Conservation (phyloP, 208 protist genomes). For the Wallacemonas sp. region DNA sequence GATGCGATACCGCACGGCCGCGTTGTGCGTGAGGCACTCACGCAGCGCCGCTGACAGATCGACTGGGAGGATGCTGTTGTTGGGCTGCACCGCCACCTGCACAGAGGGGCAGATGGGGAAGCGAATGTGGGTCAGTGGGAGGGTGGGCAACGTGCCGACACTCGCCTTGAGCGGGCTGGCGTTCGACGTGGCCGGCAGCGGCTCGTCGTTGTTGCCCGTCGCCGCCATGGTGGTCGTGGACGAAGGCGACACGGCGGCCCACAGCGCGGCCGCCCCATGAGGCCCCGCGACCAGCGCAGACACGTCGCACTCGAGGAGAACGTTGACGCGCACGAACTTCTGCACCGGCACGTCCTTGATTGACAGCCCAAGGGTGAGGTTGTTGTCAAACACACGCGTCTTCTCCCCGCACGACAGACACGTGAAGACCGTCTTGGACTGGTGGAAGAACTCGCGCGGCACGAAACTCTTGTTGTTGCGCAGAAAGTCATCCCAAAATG, state of each 20-base stretch:
- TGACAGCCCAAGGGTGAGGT: conserved; percentile 61
- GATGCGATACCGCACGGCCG: not conserved
- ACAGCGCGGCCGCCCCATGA: too few species aligned
- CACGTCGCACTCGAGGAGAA: conserved; percentile 30
- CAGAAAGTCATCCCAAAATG: conserved; percentile 91
- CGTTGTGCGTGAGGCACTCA: conserved; percentile 16
- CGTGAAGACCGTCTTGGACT: conserved; percentile 69
- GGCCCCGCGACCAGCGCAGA: conserved; percentile 2
- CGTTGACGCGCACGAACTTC: conserved; percentile 32
- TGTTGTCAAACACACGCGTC: conserved; percentile 80
- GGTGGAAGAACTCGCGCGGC: conserved; percentile 75
- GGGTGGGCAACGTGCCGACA: not conserved
- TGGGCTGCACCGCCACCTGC: conserved; percentile 22
- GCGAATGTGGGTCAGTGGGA: conserved; percentile 6
- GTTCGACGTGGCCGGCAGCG: too few species aligned
- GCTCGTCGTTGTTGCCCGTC: too few species aligned
- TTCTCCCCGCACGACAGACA: conserved; percentile 64
- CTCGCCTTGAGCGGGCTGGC: not conserved
- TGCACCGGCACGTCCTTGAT: conserved; percentile 47
- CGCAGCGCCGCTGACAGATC: conserved; percentile 31
- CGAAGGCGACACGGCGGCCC: too few species aligned
- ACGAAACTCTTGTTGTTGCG: conserved; percentile 78
- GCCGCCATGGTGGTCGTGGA: not conserved
- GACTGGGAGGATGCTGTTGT: conserved; percentile 26
- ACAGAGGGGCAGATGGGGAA: conserved; percentile 24